Percentiles rank a stretch among this genome's conserved stretches.
phyloP scores from a whole-genome alignment of 768 basidiomycete species.

The Termitomyces eurrhizus region DNA sequence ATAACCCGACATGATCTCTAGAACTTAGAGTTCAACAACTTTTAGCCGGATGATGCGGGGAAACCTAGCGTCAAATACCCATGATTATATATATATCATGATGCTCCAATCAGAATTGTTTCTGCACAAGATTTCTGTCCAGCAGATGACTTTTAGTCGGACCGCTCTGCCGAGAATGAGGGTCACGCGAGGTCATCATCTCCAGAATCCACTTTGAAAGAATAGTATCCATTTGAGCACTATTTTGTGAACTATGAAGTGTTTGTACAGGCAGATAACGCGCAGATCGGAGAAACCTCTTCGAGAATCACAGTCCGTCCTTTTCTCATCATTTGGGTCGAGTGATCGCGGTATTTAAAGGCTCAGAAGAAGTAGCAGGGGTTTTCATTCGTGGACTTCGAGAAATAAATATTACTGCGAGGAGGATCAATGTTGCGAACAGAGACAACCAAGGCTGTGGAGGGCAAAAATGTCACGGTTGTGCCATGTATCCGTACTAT shows the following conservation, averaged over 20 bases:
- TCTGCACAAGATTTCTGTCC: too few species aligned
- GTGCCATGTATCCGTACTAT: too few species aligned
- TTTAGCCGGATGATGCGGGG: neutral
- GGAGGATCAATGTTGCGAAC: constrained; percentile 25
- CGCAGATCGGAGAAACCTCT: neutral
- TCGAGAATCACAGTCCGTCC: neutral
- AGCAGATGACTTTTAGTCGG: neutral
- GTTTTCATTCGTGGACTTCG: constrained; percentile 1
- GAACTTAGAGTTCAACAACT: neutral
- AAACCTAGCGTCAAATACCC: neutral
- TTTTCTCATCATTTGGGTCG: neutral
- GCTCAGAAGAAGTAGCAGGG: neutral
- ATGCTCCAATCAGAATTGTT: neutral
- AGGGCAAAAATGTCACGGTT: neutral
- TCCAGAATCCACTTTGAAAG: neutral
- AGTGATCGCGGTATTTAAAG: neutral
- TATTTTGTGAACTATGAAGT: neutral
- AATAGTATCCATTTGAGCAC: neutral
- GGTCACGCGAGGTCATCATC: neutral
- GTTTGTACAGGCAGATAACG: neutral
- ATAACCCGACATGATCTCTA: neutral
- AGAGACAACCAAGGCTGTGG: constrained; percentile 34
- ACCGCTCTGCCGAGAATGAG: neutral
- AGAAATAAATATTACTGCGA: constrained; percentile 18
- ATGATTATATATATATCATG: neutral